These are phyloP conservation scores for Ustilago nuda DNA, from an alignment of 1,284 basidiomycete genomes.

Conservation along the genomic window DNA sequence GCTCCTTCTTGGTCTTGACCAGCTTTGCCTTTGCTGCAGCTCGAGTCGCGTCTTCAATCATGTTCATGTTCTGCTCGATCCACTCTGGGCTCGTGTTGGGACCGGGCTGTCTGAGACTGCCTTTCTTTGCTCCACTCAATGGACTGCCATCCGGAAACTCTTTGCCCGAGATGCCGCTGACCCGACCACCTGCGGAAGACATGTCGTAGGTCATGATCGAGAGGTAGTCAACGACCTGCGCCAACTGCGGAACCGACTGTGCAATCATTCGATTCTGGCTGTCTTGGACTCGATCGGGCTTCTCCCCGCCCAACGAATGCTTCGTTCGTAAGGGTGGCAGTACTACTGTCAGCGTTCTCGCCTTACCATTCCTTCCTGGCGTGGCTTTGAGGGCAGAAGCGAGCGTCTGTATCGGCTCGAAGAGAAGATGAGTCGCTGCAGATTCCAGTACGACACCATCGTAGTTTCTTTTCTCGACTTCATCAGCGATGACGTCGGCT, in stretches of 20 bases:
- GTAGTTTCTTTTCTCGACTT: conserved; percentile 18
- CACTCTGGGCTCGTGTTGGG: conserved; percentile 50
- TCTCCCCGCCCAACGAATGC: conserved; percentile 14
- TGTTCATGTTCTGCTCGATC: conserved; percentile 38
- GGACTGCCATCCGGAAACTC: conserved; percentile 42
- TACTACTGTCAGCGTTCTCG: conserved; percentile 30
- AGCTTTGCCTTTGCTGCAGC: conserved; percentile 11
- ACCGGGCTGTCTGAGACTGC: conserved; percentile 38
- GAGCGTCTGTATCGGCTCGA: conserved; percentile 31
- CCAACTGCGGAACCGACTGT: conserved; percentile 40
- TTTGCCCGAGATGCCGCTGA: conserved; percentile 14
- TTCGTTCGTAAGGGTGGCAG: conserved; percentile 40
- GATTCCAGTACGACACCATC: conserved; percentile 48
- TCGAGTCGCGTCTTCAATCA: conserved; percentile 19
- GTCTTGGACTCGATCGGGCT: conserved; percentile 15
- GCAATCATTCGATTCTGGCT: conserved; percentile 44
- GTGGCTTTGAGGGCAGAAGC: conserved; percentile 11
- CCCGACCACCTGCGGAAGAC: conserved; percentile 28
- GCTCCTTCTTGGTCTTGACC: conserved; percentile 4
- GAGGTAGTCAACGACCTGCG: conserved; percentile 41
- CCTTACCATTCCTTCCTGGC: background rate
- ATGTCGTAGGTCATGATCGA: conserved; percentile 60
- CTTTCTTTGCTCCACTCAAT: conserved; percentile 38
- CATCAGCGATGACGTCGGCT: conserved; percentile 21
- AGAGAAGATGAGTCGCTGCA: conserved; percentile 44